Evolutionary conservation across 2,329 filamentous ascomycete genomes (phyloP), one percentile per base, ranked within the genome.

Genomic region (Basipetospora sp.): DNA sequence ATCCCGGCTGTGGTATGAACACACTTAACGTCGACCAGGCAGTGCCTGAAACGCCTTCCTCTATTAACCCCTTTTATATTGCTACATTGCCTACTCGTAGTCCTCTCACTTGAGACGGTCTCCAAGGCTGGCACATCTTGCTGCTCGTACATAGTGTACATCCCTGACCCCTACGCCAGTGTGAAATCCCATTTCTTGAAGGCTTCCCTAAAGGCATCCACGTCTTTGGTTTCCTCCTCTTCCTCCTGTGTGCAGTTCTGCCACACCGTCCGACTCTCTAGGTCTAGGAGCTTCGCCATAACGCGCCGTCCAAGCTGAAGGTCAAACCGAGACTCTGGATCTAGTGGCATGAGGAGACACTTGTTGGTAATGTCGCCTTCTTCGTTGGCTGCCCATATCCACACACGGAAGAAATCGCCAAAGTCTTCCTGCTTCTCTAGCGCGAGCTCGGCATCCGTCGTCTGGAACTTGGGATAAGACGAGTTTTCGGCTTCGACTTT

Each of bases 141-240:
- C n/a, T n/a, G n/a, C n/a, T n/a, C n/a, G n/a, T 34, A 34, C 15
- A 13, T 34, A 6, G 19, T 14, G 5, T 17, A 5, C 18, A 34
- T 13, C 19, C 11, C 8, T n/a, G 11, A 34, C 4, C 3, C 8
- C 10, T 31, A 35, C n/a, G 25, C 11, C 33, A 63, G 43, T 11
- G 83, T 80, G 55, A 94, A 94, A 56, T 98, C 88, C 69, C 82
- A 94, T 22, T 73, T 65, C 57, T 83, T 77, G 52, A 93, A 98
- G 1, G 79, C 78, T 47, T 71, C 66, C 49, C 88, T 86, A 57
- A 96, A 92, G 8, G 70, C 72, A 38, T 75, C 71, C 2, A 80
- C 82, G 54, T 96, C 87, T 31, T 66, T 65, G 39, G 70, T 76
- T 62, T 96, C 90, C 47, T 94, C 85, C 9, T 73, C 73, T 41